phyloP scores from a whole-genome alignment of 1,284 basidiomycete genomes.

The Marasmius tenuissimus region DNA sequence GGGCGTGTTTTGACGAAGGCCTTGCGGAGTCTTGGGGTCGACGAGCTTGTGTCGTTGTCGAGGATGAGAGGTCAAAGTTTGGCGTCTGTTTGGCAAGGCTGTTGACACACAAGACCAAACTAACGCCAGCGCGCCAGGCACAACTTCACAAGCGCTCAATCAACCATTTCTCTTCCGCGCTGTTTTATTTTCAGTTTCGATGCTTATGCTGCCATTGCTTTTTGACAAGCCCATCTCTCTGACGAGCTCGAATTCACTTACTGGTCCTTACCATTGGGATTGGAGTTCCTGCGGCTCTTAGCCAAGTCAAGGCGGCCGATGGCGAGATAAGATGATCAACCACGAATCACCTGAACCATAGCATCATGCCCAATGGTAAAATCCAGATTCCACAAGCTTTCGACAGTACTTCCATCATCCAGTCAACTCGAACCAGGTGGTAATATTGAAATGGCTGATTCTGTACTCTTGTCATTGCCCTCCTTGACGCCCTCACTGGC shows the following conservation, averaged over 20 bases:
- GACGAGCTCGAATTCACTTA: too few species aligned
- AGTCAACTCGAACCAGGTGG: background rate
- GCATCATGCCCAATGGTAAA: background rate
- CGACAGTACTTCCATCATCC: background rate
- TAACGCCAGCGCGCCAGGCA: background rate
- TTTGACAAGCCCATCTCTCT: too few species aligned
- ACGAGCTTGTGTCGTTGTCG: background rate
- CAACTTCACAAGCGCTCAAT: background rate
- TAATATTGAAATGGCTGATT: slow-evolving; percentile 37
- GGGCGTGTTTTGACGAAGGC: slow-evolving; percentile 34
- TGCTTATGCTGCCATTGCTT: background rate
- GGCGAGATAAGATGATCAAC: background rate
- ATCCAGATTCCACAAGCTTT: background rate
- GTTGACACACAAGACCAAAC: background rate
- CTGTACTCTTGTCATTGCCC: slow-evolving; percentile 53
- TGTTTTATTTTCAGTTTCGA: background rate
- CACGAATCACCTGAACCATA: background rate
- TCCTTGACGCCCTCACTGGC: slow-evolving; percentile 56
- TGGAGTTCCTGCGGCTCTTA: too few species aligned
- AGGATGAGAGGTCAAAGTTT: background rate
- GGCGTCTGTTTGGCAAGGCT: background rate
- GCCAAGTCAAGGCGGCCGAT: too few species aligned
- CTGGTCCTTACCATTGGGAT: too few species aligned
- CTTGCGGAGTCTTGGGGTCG: slow-evolving; percentile 11
- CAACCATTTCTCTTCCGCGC: background rate